Percentiles rank a stretch among this genome's conserved stretches.
These are phyloP conservation scores for Melaleuca alternifolia DNA, from an alignment of 345 rosid genomes.

Conservation along the genomic window DNA sequence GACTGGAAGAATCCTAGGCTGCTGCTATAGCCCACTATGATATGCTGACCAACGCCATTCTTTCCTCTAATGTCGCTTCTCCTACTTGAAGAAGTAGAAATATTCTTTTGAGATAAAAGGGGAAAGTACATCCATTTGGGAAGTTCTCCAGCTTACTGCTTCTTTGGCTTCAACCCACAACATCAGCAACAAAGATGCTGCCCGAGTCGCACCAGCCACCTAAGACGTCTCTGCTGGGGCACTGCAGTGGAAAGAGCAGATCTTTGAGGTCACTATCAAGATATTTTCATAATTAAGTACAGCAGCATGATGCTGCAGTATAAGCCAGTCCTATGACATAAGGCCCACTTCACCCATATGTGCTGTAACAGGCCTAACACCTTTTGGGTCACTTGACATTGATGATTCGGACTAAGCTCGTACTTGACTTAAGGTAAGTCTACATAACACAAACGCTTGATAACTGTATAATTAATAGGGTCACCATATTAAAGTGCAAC, in stretches of 20 bases:
- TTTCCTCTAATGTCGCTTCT: background rate
- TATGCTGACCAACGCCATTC: background rate
- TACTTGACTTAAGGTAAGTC: background rate
- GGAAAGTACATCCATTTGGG: background rate
- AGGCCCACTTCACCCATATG: background rate
- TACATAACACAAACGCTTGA: background rate
- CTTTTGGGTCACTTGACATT: background rate
- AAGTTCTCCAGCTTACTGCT: background rate
- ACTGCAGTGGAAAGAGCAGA: constrained; percentile 24
- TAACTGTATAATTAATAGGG: background rate
- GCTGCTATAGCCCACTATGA: background rate
- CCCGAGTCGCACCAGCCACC: constrained; percentile 76
- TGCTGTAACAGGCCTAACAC: background rate
- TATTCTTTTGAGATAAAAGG: background rate
- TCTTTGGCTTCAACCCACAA: constrained; percentile 12
- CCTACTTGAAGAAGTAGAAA: background rate
- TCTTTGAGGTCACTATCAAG: background rate
- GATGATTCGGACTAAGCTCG: background rate
- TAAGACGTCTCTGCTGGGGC: constrained; percentile 33
- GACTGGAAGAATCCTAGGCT: background rate
- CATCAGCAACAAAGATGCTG: constrained; percentile 49
- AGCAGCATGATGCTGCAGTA: background rate
- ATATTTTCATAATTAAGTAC: background rate
- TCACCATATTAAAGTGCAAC: background rate
- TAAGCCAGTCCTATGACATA: background rate